Base-by-base conservation (phyloP, 345 rosid genomes). In the Sonneratia caseolaris region DNA sequence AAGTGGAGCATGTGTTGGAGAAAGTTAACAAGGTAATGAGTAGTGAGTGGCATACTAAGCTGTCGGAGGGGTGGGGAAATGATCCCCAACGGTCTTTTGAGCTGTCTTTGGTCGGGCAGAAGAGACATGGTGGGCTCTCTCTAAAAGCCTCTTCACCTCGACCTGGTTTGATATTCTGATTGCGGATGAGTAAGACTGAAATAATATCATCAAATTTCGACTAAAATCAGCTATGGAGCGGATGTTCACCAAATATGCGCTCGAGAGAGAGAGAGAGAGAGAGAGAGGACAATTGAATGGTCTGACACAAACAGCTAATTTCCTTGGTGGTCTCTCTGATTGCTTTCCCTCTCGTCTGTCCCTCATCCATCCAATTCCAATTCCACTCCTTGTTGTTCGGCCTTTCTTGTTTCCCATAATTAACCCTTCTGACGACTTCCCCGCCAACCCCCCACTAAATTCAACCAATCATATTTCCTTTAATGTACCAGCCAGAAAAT, bases 101-200 rank as follows among this genome's bases (percentile, higher is more conserved):
- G 37, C 38, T 15, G 27, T 62, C 37, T 27, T 62, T 27, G 66
- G 66, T 62, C 66, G 66, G 38, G 66, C 32, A 27, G 32, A 36
- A 62, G 27, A 32, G 38, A 62, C 66, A 62, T 62, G 32, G 66
- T 62, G 66, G 66, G 66, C 59, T 27, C 66, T 62, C 38, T 15
- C 16, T 22, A 49, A 14, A 49, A 4, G 49, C 49, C 62, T 22
- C 62, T 21, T 11, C 3, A 12, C 10, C 61, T n/a, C 61, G 32
- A 27, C 1, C 32, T 27, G 32, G 32, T 27, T 27, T 27, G 32
- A 27, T 27, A 27, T 27, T 27, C 32, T 27, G 32, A 27, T 27
- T 27, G 32, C 32, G 32, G 32, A 27, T 27, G 32, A 27, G 32
- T 27, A 27, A 27, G 32, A 27, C 32, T 27, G 32, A 0, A n/a